These are phyloP conservation scores for Nitzschia sp. DNA, from an alignment of 108 stramenopile species.

Conservation along the genomic window DNA sequence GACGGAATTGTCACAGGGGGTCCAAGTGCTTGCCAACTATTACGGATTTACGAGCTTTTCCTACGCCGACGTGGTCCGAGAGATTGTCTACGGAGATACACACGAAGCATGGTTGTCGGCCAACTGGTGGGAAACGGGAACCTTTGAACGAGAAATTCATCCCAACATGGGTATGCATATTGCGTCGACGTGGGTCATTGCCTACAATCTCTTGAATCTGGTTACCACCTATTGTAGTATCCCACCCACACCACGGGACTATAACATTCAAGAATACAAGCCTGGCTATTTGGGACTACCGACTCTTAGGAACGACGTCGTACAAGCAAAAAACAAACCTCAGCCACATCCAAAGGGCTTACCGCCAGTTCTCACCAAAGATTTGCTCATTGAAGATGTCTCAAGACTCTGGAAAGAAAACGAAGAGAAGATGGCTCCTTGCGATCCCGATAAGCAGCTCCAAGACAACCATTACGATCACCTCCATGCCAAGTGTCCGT, in stretches of 20 bases:
- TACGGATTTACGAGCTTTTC: slow-evolving; percentile 71
- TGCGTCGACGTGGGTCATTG: slow-evolving; percentile 57
- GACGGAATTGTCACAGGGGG: slow-evolving; percentile 52
- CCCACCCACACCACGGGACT: slow-evolving; percentile 20
- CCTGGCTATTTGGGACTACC: slow-evolving; percentile 31
- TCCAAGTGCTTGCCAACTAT: slow-evolving; percentile 63
- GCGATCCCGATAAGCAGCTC: neutral
- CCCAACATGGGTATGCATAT: slow-evolving; percentile 81
- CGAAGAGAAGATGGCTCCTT: neutral
- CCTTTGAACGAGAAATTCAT: slow-evolving; percentile 69
- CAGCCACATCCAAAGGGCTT: slow-evolving; percentile 51
- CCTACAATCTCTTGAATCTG: slow-evolving; percentile 70
- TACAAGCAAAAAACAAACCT: slow-evolving; percentile 43
- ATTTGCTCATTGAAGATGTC: slow-evolving; percentile 60
- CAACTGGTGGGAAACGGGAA: slow-evolving; percentile 46
- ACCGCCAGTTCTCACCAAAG: slow-evolving; percentile 62
- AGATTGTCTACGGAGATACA: slow-evolving; percentile 72
- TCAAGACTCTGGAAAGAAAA: slow-evolving; percentile 49
- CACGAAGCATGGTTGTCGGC: slow-evolving; percentile 62
- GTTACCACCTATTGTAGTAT: slow-evolving; percentile 64
- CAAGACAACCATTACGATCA: neutral
- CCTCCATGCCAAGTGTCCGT: slow-evolving; percentile 47
- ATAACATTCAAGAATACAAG: slow-evolving; percentile 22
- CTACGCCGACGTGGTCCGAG: slow-evolving; percentile 73
- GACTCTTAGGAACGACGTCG: slow-evolving; percentile 10